Conservation (phyloP, 2,329 filamentous ascomycete species). For the Gnomoniopsis smithogilvyi region DNA sequence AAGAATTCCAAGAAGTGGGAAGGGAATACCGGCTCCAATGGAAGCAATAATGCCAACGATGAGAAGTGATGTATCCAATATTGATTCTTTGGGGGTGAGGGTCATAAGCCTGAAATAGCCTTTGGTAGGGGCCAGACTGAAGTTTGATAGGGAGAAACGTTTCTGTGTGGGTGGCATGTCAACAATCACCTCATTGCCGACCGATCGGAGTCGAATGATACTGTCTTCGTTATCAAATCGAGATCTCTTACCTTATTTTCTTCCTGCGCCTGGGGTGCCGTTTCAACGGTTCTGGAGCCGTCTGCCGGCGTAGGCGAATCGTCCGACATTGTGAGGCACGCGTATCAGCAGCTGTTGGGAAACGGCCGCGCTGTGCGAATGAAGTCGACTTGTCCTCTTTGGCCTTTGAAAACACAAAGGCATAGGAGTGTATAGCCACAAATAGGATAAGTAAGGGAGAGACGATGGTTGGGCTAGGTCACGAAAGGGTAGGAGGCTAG, state of each 20-base stretch:
- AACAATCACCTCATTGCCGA: background rate
- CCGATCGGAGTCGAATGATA: background rate
- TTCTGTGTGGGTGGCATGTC: background rate
- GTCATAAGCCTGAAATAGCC: constrained; percentile 2
- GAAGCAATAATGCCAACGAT: background rate
- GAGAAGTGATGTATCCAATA: background rate
- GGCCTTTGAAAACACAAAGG: background rate
- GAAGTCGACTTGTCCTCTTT: background rate
- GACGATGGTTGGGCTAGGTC: background rate
- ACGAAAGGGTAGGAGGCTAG: background rate
- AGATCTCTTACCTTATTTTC: background rate
- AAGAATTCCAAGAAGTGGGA: constrained; percentile 6
- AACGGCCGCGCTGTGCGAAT: background rate
- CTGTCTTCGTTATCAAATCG: too few relatives aligned
- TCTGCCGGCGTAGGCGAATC: background rate
- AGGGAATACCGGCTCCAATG: constrained; percentile 6
- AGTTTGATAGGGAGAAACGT: background rate
- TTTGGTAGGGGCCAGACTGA: background rate
- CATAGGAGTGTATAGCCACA: background rate
- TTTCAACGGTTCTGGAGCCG: background rate
- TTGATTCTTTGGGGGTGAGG: background rate
- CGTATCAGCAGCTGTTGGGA: background rate
- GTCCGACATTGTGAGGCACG: background rate
- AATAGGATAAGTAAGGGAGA: background rate
- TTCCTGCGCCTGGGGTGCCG: background rate